These are phyloP conservation scores for Candida argentea DNA, from an alignment of 805 yeast species.

Conservation along the genomic window DNA sequence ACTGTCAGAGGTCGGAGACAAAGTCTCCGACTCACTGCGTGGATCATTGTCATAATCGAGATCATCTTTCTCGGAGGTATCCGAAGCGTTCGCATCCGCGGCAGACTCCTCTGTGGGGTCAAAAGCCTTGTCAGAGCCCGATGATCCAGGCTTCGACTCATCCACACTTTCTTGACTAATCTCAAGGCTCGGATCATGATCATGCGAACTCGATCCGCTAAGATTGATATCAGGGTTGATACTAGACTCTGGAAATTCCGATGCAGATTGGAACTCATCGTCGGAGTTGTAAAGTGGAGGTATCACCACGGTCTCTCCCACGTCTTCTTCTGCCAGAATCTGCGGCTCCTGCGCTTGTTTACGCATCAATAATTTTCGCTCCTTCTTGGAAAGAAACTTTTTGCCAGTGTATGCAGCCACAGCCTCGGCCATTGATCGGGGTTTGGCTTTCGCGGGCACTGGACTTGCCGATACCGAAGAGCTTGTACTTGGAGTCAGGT, in stretches of 20 bases:
- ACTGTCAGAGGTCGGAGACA: background rate
- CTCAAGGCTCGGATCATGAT: too few species aligned
- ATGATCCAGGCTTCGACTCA: slow-evolving; percentile 10
- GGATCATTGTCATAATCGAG: slow-evolving; percentile 17
- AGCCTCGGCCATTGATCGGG: slow-evolving; percentile 47
- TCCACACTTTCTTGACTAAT: slow-evolving; percentile 12
- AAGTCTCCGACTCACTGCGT: too few species aligned
- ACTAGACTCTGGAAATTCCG: slow-evolving; percentile 24
- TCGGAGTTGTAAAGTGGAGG: slow-evolving; percentile 9
- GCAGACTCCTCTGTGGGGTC: slow-evolving; percentile 2
- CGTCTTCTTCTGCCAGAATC: slow-evolving; percentile 10
- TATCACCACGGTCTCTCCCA: slow-evolving; percentile 6
- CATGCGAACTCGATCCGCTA: too few species aligned
- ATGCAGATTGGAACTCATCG: slow-evolving; percentile 18
- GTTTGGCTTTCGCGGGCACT: slow-evolving; percentile 16
- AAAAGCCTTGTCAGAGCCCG: slow-evolving; percentile 6
- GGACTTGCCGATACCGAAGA: background rate
- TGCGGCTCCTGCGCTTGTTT: slow-evolving; percentile 14
- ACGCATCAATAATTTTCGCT: slow-evolving; percentile 20
- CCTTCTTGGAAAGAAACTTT: slow-evolving; percentile 39
- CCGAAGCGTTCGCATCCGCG: slow-evolving; percentile 4
- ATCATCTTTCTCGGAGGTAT: slow-evolving; percentile 15
- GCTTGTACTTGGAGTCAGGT: slow-evolving; percentile 1
- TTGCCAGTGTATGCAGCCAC: slow-evolving; percentile 49
- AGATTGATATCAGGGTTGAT: too few species aligned